Percentiles rank a stretch among this genome's conserved stretches.
These are phyloP conservation scores for Diaporthe vaccinii DNA, from an alignment of 2,329 filamentous ascomycete genomes.

Conservation along the genomic window DNA sequence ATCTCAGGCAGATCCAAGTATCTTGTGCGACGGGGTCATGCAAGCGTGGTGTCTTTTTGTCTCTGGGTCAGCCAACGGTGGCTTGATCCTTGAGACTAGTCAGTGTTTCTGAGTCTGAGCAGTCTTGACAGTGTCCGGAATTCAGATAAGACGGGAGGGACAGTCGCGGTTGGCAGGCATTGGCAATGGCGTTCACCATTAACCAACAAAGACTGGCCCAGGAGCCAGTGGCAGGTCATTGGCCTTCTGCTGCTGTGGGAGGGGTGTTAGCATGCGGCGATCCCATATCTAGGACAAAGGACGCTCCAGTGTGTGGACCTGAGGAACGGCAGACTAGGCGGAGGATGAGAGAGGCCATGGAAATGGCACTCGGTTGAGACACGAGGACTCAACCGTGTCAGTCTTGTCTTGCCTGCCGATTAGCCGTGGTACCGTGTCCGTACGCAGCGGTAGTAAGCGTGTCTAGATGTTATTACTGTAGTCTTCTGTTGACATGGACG, in stretches of 20 bases:
- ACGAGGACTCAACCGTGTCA: not conserved
- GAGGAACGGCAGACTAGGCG: not conserved
- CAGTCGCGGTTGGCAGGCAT: not conserved
- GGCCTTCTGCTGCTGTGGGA: not conserved
- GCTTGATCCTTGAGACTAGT: slow-evolving; percentile 41
- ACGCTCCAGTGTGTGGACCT: not conserved
- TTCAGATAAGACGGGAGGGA: not conserved
- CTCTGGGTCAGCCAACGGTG: slow-evolving; percentile 44
- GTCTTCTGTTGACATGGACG: not conserved
- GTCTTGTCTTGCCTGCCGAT: slow-evolving; percentile 9
- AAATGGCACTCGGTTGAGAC: slow-evolving; percentile 21
- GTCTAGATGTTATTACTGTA: not conserved
- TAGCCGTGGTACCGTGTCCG: not conserved
- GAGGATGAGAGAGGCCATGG: not conserved
- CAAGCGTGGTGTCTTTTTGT: slow-evolving; percentile 35
- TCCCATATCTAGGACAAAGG: not conserved
- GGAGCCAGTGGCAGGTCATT: not conserved
- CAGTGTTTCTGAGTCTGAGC: not conserved
- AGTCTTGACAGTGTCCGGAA: slow-evolving; percentile 5
- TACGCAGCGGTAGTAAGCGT: not conserved
- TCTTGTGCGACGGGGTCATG: slow-evolving; percentile 43
- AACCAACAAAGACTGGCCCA: not conserved
- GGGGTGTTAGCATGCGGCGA: not conserved
- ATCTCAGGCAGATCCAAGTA: slow-evolving; percentile 33
- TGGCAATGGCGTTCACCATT: not conserved